Conservation (phyloP, 345 rosid species). For the Brassica cretica region DNA sequence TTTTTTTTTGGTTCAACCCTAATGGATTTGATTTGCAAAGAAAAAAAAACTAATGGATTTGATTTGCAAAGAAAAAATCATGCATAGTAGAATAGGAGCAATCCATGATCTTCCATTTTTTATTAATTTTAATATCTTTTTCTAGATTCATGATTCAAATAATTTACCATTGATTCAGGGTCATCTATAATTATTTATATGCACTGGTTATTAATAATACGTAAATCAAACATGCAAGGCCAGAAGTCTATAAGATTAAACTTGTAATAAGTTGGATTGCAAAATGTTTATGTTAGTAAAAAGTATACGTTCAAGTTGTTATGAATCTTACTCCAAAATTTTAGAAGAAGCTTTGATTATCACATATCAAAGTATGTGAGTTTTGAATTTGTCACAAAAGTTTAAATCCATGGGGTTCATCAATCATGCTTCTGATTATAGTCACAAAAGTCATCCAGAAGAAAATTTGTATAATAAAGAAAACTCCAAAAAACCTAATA, state of each 20-base stretch:
- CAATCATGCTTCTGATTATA: neutral
- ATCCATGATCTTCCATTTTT: neutral
- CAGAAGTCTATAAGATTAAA: neutral
- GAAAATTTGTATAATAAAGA: conserved; percentile 1
- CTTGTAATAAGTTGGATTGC: neutral
- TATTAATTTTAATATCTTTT: neutral
- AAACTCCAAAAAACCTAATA: conserved; percentile 30
- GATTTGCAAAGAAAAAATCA: neutral
- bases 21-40: neutral
- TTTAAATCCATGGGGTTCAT: neutral
- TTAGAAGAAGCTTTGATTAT: neutral
- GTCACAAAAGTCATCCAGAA: neutral
- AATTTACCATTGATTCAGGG: neutral
- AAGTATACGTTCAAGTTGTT: neutral
- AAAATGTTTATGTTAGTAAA: neutral
- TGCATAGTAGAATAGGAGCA: neutral
- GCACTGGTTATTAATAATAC: neutral
- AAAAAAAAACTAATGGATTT: too few relatives aligned
- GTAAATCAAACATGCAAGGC: neutral
- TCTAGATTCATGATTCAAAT: conserved; percentile 19
- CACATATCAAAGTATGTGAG: neutral
- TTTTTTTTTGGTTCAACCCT: neutral
- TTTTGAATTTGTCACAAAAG: neutral
- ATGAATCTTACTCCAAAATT: neutral
- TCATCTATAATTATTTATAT: neutral